These are phyloP conservation scores for Pseudoperonospora humuli DNA, from an alignment of 352 stramenopile genomes.

Conservation along the genomic window DNA sequence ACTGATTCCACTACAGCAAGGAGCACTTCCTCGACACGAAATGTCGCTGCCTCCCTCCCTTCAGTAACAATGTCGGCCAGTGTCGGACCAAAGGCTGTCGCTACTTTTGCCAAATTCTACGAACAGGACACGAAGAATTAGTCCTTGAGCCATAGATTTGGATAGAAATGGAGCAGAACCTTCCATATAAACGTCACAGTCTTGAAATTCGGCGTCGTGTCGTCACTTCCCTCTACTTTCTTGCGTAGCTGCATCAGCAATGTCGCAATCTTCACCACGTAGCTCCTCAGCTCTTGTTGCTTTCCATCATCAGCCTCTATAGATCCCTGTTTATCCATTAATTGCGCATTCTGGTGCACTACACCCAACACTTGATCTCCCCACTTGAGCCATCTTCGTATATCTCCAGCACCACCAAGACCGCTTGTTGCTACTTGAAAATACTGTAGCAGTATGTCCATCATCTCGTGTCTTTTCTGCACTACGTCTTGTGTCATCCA, in stretches of 20 bases:
- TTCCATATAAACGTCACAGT: conserved; percentile 45
- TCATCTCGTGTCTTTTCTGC: neutral
- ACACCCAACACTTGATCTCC: conserved; percentile 19
- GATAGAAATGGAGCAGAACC: conserved; percentile 19
- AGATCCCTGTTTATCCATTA: conserved; percentile 3
- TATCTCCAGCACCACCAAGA: conserved; percentile 10
- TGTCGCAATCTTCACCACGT: conserved; percentile 10
- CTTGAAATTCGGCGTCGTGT: conserved; percentile 22
- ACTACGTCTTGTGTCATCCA: conserved; percentile 2
- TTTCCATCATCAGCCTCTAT: neutral
- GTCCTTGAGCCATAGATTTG: no score
- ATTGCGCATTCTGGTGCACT: conserved; percentile 8
- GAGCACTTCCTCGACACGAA: conserved; percentile 29
- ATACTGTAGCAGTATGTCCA: conserved; percentile 9
- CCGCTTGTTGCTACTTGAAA: conserved; percentile 9
- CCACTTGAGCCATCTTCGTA: conserved; percentile 22
- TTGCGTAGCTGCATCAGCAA: conserved; percentile 18
- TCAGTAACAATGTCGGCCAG: conserved; percentile 3
- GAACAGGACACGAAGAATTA: neutral
- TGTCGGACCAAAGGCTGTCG: conserved; percentile 15
- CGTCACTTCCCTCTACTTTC: conserved; percentile 10
- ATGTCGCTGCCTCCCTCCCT: conserved; percentile 1
- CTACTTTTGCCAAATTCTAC: conserved; percentile 42
- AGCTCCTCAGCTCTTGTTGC: neutral
- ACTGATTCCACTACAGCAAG: conserved; percentile 22